Evolutionary conservation across 768 basidiomycete species (phyloP).

Genomic region (Arthromyces matolae): DNA sequence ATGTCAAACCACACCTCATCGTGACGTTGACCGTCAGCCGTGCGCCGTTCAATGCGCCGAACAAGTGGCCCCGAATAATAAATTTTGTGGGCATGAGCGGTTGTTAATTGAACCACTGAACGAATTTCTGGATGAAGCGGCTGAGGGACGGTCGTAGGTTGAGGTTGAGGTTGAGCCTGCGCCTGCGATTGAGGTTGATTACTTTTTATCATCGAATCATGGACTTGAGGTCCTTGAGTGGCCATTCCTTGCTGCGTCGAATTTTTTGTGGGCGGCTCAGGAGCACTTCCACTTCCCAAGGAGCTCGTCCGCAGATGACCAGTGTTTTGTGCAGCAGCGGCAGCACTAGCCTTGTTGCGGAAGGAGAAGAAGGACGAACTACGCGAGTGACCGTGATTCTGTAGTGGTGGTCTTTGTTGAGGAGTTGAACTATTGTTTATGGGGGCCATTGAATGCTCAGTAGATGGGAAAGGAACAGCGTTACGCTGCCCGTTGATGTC

Average conservation of each 20-base stretch:
- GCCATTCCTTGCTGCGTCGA: conserved; percentile 9
- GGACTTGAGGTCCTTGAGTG: conserved; percentile 7
- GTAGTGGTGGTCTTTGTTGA: conserved; percentile 18
- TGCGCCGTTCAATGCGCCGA: conserved; percentile 73
- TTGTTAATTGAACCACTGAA: conserved; percentile 69
- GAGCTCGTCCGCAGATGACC: conserved; percentile 16
- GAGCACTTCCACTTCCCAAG: conserved; percentile 9
- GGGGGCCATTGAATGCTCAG: conserved; percentile 18
- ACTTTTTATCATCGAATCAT: conserved; percentile 2
- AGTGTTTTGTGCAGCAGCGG: conserved; percentile 23
- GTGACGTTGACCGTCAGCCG: conserved; percentile 59
- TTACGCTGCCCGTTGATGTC: conserved; percentile 7
- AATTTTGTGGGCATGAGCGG: conserved; percentile 78
- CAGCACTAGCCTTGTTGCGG: conserved; percentile 38
- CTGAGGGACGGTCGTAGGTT: conserved; percentile 27
- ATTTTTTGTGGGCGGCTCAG: too few relatives aligned
- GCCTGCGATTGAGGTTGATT: conserved; percentile 15
- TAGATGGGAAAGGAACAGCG: conserved; percentile 17
- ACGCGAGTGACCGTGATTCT: conserved; percentile 39
- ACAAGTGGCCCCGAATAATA: conserved; percentile 85
- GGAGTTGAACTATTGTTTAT: conserved; percentile 15
- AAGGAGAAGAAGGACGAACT: conserved; percentile 69
- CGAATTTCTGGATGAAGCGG: conserved; percentile 79
- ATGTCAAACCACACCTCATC: conserved; percentile 82
- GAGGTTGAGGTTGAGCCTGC: conserved; percentile 16